A percentile compares a stretch with the other conserved stretches of the same genome.
Conservation (phyloP, 2,329 filamentous ascomycete species). For the Pseudocercospora fuligena region DNA sequence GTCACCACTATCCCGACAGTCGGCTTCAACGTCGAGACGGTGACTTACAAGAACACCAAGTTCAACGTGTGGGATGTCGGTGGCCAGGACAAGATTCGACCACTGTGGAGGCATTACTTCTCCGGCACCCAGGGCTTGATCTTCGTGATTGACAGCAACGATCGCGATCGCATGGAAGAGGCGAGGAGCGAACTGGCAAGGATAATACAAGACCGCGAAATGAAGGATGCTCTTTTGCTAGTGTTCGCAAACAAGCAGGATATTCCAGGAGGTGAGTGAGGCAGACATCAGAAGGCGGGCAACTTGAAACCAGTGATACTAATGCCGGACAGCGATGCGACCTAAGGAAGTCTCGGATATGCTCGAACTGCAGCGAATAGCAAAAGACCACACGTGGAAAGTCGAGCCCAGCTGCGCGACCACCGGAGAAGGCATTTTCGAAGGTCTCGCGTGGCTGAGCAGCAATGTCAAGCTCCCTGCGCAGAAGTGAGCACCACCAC, state of each 20-base stretch:
- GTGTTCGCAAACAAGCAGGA: constrained; percentile 99
- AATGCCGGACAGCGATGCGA: constrained; percentile 48
- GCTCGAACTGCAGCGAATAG: constrained; percentile 55
- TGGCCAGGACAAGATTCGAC: constrained; percentile 98
- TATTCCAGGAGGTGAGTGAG: constrained; percentile 73
- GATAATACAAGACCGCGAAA: constrained; percentile 97
- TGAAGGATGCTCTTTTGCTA: constrained; percentile 90
- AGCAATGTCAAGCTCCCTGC: constrained; percentile 53
- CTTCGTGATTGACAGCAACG: constrained; percentile 97
- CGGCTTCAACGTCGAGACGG: constrained; percentile 97
- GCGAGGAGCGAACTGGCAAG: constrained; percentile 91
- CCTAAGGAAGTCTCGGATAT: constrained; percentile 56
- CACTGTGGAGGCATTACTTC: constrained; percentile 97
- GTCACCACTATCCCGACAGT: constrained; percentile 99
- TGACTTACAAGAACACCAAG: constrained; percentile 99
- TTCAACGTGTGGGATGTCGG: constrained; percentile 99
- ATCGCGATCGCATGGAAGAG: constrained; percentile 89
- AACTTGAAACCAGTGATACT: constrained; percentile 1
- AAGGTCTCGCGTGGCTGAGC: constrained; percentile 57
- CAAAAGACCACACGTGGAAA: constrained; percentile 60
- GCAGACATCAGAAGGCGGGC: neutral
- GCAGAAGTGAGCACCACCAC: constrained; percentile 29
- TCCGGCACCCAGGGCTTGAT: constrained; percentile 95
- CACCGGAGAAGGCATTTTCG: constrained; percentile 59
- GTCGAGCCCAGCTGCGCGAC: constrained; percentile 60